Base-by-base conservation (phyloP, 345 rosid species). In the Eutrema heterophyllum region DNA sequence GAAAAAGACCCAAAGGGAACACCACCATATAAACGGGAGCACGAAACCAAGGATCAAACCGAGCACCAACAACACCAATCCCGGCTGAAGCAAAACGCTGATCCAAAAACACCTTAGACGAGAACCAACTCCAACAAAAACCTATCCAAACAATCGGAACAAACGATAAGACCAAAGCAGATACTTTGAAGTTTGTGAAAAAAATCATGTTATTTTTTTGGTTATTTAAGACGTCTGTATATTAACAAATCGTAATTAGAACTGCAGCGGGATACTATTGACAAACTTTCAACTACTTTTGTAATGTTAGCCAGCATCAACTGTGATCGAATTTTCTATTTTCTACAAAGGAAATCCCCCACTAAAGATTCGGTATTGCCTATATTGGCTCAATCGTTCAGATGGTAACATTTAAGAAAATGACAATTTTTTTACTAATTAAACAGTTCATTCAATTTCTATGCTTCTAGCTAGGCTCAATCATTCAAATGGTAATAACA, bases 381-480 rank as follows among this genome's bases (percentile, higher is more conserved):
- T 12, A 70, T 12, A 70, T 76, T 70, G 64, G 73, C 38, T 60
- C 27, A 57, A 67, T 29, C 67, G 38, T 41, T 57, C 15, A 67
- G 45, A 59, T 32, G 56, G 56, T 24, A 61, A 38, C 63, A 75
- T 59, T 21, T 33, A 33, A 16, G 40, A 60, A 60, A 59, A 40
- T 67, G 61, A 58, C 55, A 74, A 48, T 46, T 32, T 75, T 51
- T 67, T n/a, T n/a, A n/a, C n/a, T n/a, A n/a, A n/a, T n/a, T n/a
- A 16, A 65, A 27, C 33, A 66, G 24, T 57, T 48, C 46, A 36
- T 48, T 46, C 26, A 5, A 9, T 39, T 16, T 33, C n/a, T 16
- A 21, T 21, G 24, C 2, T 21, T 21, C 24, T 21, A 57, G 44
- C 11, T 56, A 8, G 60, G 67, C 43, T 48, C 41, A 32, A n/a